A percentile compares a stretch with the other conserved stretches of the same genome.
These are phyloP conservation scores for Podospora bellae-mahoneyi DNA, from an alignment of 495 filamentous ascomycete genomes.

Conservation along the genomic window DNA sequence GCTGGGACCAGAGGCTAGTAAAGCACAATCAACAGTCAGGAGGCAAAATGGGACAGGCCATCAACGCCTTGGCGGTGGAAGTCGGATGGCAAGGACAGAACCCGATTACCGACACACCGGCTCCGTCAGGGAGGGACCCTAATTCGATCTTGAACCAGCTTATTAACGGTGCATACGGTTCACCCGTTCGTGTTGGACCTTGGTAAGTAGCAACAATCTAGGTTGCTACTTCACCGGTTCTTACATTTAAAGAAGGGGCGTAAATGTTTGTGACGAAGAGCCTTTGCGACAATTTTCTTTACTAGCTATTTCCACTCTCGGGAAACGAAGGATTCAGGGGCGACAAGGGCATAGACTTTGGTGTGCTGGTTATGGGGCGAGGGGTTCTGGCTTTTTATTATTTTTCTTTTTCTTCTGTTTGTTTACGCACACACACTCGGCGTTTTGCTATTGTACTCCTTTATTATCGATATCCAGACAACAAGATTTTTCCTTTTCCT, in stretches of 20 bases:
- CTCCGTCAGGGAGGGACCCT: slow-evolving; percentile 48
- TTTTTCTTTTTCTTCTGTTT: slow-evolving; percentile 9
- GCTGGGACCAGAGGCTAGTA: slow-evolving; percentile 84
- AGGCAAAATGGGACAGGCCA: slow-evolving; percentile 76
- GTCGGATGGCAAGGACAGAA: slow-evolving; percentile 72
- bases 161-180: slow-evolving; percentile 71
- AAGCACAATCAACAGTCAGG: slow-evolving; percentile 87
- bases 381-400: slow-evolving; percentile 1
- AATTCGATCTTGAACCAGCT: slow-evolving; percentile 76
- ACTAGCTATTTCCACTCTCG: slow-evolving; percentile 7
- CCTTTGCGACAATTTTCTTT: slow-evolving; percentile 7
- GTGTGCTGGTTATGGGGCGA: slow-evolving; percentile 3
- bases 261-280: not conserved
- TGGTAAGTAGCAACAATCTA: slow-evolving; percentile 45
- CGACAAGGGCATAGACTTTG: slow-evolving; percentile 24
- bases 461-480: not conserved
- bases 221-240: not conserved
- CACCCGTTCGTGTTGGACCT: slow-evolving; percentile 70
- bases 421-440: not conserved
- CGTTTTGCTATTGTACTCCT: not conserved
- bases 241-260: not conserved
- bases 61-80: slow-evolving; percentile 68
- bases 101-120: slow-evolving; percentile 34
- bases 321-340: slow-evolving; percentile 1
- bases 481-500: not conserved